Percentiles rank a stretch among this genome's conserved stretches.
phyloP scores from a whole-genome alignment of 192 early-diverging fungal species.

The Gryganskiella cystojenkinii region DNA sequence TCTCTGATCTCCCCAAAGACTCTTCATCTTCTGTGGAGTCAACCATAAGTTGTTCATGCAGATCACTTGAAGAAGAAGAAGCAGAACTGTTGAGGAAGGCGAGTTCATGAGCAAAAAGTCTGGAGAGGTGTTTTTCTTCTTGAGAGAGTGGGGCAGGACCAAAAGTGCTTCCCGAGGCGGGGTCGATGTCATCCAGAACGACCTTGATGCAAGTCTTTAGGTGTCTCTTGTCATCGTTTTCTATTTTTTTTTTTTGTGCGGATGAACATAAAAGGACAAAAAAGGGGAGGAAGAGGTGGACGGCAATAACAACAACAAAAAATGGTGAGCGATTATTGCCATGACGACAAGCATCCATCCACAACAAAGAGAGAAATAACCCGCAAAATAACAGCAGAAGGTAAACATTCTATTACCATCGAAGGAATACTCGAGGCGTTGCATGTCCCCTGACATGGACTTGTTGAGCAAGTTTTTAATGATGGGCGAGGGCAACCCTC shows the following conservation, averaged over 20 bases:
- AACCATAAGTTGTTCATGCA: slow-evolving; percentile 14
- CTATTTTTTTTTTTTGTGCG: background rate
- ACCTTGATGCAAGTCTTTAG: slow-evolving; percentile 43
- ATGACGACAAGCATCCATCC: no score
- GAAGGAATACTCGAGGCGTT: slow-evolving; percentile 44
- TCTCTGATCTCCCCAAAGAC: background rate
- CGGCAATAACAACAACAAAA: slow-evolving; percentile 1
- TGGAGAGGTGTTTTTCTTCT: slow-evolving; percentile 43
- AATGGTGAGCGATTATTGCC: background rate
- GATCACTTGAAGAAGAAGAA: slow-evolving; percentile 26
- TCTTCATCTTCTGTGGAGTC: background rate
- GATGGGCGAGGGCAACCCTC: slow-evolving; percentile 53
- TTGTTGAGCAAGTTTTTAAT: slow-evolving; percentile 35
- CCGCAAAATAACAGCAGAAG: background rate
- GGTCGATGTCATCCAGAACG: slow-evolving; percentile 29
- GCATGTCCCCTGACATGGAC: slow-evolving; percentile 32
- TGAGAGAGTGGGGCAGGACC: slow-evolving; percentile 14
- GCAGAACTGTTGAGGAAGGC: slow-evolving; percentile 31
- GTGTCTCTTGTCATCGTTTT: slow-evolving; percentile 41
- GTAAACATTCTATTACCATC: slow-evolving; percentile 20
- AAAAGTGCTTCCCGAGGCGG: background rate
- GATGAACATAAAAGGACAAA: background rate
- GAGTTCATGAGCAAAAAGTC: slow-evolving; percentile 41
- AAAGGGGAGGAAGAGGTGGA: background rate
- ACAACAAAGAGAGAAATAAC: background rate